phyloP scores from a whole-genome alignment of 306 rosid genomes.

The Casuarina equisetifolia region DNA sequence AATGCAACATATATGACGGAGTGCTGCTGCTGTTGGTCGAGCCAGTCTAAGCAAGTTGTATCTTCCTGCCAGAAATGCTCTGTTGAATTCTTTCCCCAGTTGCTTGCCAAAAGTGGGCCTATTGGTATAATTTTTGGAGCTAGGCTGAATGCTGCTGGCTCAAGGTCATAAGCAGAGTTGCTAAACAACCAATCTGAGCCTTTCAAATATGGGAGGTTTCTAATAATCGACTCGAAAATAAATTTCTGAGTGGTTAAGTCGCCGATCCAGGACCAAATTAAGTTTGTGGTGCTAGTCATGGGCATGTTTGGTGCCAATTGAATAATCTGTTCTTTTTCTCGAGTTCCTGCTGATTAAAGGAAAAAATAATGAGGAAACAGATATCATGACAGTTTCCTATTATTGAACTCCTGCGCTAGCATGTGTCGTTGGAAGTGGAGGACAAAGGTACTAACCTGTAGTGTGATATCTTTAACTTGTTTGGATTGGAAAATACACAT shows the following conservation, averaged over 20 bases:
- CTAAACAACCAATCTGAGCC: not conserved
- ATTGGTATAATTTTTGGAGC: too few relatives aligned
- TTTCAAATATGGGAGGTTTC: conserved; percentile 3
- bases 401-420: not conserved
- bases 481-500: too few relatives aligned
- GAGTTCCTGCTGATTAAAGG: conserved; percentile 23
- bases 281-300: conserved; percentile 20
- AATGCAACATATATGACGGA: too few relatives aligned
- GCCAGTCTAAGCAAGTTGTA: too few relatives aligned
- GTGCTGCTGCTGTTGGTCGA: too few relatives aligned
- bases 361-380: not conserved
- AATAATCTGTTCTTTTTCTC: conserved; percentile 12
- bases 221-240: not conserved
- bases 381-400: not conserved
- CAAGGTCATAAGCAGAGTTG: too few relatives aligned
- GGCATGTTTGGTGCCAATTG: too few relatives aligned
- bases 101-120: too few relatives aligned
- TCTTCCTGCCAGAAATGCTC: too few relatives aligned
- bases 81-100: too few relatives aligned
- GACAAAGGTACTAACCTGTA: not conserved
- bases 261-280: conserved; percentile 1
- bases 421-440: not conserved
- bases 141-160: too few relatives aligned
- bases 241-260: conserved; percentile 18
- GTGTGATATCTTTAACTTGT: too few relatives aligned